A percentile compares a stretch with the other conserved stretches of the same genome.
Evolutionary conservation across 371 early-diverging fungal species (phyloP).

Genomic region (Dinochytrium kinnereticum): DNA sequence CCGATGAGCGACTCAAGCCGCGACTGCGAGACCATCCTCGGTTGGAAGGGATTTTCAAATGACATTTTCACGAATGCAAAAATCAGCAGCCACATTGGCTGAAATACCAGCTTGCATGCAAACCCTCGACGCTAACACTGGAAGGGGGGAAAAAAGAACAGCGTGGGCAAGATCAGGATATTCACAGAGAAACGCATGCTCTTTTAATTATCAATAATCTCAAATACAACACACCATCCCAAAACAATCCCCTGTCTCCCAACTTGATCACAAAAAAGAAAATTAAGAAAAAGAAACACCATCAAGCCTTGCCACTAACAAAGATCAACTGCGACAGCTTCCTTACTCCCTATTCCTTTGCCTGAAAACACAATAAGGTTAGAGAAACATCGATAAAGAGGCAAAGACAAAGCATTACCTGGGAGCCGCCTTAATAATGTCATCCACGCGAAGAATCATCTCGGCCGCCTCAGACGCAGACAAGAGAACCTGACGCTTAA

Average conservation of each 20-base stretch:
- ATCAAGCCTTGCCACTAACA: too few species aligned
- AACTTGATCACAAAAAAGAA: neutral
- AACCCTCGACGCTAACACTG: too few species aligned
- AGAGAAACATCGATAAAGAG: neutral
- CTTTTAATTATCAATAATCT: too few species aligned
- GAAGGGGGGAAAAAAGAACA: too few species aligned
- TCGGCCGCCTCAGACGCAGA: constrained; percentile 99
- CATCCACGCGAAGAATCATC: constrained; percentile 99
- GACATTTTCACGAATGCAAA: too few species aligned
- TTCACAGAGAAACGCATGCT: too few species aligned
- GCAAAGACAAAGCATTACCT: constrained; percentile 26
- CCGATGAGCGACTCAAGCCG: constrained; percentile 15
- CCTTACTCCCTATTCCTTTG: constrained; percentile 22
- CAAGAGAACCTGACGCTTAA: constrained; percentile 96
- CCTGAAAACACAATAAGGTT: neutral
- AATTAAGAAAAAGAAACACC: neutral
- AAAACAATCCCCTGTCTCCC: neutral
- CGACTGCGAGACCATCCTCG: neutral
- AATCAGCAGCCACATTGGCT: too few species aligned
- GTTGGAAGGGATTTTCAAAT: neutral
- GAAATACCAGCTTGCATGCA: too few species aligned
- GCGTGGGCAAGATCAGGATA: too few species aligned
- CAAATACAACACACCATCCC: too few species aligned
- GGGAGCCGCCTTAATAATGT: constrained; percentile 89
- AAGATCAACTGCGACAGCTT: neutral